Base-by-base conservation (phyloP, 768 basidiomycete species). In the Phaeotremella skinneri region DNA sequence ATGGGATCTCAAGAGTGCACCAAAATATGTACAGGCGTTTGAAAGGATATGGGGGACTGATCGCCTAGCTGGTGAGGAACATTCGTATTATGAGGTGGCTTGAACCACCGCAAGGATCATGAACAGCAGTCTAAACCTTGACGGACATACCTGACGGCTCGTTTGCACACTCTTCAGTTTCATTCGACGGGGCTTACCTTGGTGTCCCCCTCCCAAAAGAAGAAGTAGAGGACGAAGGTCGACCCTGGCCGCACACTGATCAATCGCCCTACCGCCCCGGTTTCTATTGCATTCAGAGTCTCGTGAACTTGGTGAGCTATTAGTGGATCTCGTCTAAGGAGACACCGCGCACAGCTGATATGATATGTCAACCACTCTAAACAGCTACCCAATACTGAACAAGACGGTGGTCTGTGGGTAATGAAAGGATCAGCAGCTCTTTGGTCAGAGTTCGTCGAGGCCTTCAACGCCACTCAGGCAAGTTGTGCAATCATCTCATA, bases 371-470 rank as follows among this genome's bases (percentile, higher is more conserved):
- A n/a, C n/a, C n/a, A n/a, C n/a, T n/a, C n/a, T n/a, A n/a, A n/a
- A n/a, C n/a, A 23, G 20, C 31, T 55, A 51, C 56, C 61, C 21
- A 45, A 59, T 4, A 74, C 71, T 54, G 74, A 72, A 7, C 64
- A 71, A 29, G 76, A 77, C 39, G 76, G 76, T 21, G 76, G 76
- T 0, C 62, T 77, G 1, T 59, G 71, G 59, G 69, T 77, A 31
- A 68, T 77, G 52, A 55, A 63, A n/a, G 74, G 74, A 6, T 64
- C 64, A 20, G 62, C 63, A 42, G 54, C 56, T n/a, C 58, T 72
- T n/a, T 70, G 70, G 56, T 59, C 67, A 56, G 59, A 74, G 55
- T 67, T 68, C 64, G 67, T 75, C 32, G 66, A 66, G 23, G 55
- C 59, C 17, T 63, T 66, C 42, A 65, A 63, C 2, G 51, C 68